phyloP scores from a whole-genome alignment of 441 rosid genomes.

The Brassica hybrid region DNA sequence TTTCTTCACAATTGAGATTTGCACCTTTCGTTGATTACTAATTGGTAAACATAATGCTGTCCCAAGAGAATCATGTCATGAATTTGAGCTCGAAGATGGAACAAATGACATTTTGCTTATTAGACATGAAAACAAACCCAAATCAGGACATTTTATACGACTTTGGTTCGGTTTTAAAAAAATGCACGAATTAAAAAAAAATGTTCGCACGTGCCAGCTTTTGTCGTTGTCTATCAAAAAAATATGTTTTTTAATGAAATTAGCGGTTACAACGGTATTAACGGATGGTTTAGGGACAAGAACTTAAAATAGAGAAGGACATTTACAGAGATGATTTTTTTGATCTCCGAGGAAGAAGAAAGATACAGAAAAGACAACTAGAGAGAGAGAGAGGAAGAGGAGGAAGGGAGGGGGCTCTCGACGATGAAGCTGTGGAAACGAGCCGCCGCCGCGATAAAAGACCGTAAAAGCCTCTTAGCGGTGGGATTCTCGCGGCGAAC shows the following conservation, averaged over 20 bases:
- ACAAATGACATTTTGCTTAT: not conserved
- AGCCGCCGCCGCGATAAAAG: slow-evolving; percentile 73
- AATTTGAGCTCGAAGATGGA: not conserved
- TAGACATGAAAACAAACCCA: not conserved
- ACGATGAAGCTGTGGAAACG: slow-evolving; percentile 70
- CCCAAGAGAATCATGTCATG: not conserved
- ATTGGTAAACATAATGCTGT: not conserved
- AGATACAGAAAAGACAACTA: not conserved
- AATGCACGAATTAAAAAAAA: not conserved
- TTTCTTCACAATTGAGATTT: not conserved
- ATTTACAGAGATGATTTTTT: slow-evolving; percentile 17
- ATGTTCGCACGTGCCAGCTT: slow-evolving; percentile 10
- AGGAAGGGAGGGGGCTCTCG: not conserved
- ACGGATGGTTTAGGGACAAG: slow-evolving; percentile 22
- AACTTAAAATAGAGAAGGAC: slow-evolving; percentile 37
- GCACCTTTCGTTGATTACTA: not conserved
- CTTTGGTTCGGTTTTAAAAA: not conserved
- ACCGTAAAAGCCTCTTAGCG: slow-evolving; percentile 61
- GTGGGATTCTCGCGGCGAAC: slow-evolving; percentile 43
- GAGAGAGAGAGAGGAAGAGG: not conserved
- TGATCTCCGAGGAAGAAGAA: not conserved
- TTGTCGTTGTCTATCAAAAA: not conserved
- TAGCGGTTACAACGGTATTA: slow-evolving; percentile 41
- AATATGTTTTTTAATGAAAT: not conserved
- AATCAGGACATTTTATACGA: not conserved